Conservation (phyloP, 768 basidiomycete species). For the Rhodotorula graminis region DNA sequence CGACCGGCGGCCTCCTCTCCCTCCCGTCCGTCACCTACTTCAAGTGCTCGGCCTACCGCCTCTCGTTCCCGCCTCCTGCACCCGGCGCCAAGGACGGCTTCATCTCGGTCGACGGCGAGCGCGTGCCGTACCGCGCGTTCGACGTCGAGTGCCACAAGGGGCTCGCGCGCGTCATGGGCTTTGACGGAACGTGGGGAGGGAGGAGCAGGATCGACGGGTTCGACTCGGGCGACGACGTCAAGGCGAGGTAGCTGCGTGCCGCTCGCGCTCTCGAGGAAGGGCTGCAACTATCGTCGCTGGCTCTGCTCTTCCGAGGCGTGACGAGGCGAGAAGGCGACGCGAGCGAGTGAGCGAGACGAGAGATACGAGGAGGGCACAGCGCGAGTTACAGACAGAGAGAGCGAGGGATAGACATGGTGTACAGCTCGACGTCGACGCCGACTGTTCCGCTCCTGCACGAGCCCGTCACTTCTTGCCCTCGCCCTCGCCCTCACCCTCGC, state of each 20-base stretch:
- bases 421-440: too few species aligned
- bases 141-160: constrained; percentile 64
- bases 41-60: constrained; percentile 33
- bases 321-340: too few species aligned
- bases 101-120: constrained; percentile 73
- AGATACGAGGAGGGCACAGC: too few species aligned
- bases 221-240: not conserved
- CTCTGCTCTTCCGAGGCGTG: too few species aligned
- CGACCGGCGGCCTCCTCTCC: constrained; percentile 58
- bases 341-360: too few species aligned
- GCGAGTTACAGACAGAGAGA: not conserved
- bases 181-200: constrained; percentile 17
- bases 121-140: constrained; percentile 66
- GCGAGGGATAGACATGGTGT: not conserved
- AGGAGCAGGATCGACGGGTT: constrained; percentile 6
- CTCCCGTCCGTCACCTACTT: constrained; percentile 38
- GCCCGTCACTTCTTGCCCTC: constrained; percentile 6
- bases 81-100: constrained; percentile 70
- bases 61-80: constrained; percentile 22
- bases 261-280: not conserved
- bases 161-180: constrained; percentile 23
- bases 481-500: not conserved
- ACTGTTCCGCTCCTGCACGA: not conserved
- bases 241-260: not conserved
- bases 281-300: too few species aligned